phyloP scores from a whole-genome alignment of 1,284 basidiomycete species.

The Rhodofomes roseus region DNA sequence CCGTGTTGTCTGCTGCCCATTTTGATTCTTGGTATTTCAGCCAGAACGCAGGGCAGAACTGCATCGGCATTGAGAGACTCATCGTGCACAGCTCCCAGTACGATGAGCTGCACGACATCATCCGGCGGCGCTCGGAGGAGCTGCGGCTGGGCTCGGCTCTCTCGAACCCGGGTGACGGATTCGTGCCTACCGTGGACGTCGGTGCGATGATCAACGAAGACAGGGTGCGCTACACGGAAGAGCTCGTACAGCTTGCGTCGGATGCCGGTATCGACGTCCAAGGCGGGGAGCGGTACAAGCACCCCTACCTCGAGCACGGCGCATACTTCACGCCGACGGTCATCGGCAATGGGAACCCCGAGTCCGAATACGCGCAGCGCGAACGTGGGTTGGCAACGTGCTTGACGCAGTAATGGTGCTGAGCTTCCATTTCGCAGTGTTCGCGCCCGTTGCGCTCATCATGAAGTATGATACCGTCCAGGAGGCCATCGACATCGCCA shows the following conservation, averaged over 20 bases:
- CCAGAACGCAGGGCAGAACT: slow-evolving; percentile 94
- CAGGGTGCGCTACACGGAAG: slow-evolving; percentile 28
- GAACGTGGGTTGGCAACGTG: slow-evolving; percentile 56
- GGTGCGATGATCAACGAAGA: slow-evolving; percentile 76
- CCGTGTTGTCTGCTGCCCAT: neutral
- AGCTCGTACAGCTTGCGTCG: slow-evolving; percentile 75
- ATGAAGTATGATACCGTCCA: slow-evolving; percentile 80
- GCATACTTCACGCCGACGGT: slow-evolving; percentile 89
- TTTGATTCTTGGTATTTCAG: slow-evolving; percentile 32
- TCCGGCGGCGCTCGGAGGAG: slow-evolving; percentile 60
- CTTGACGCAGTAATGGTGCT: neutral
- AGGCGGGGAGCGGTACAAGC: slow-evolving; percentile 59
- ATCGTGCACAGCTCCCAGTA: slow-evolving; percentile 80
- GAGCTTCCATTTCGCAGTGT: slow-evolving; percentile 46
- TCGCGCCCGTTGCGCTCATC: slow-evolving; percentile 85
- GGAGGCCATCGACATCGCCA: slow-evolving; percentile 84
- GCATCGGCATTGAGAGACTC: slow-evolving; percentile 93
- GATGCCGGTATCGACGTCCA: slow-evolving; percentile 68
- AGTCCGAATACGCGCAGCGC: slow-evolving; percentile 74
- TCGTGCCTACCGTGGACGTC: slow-evolving; percentile 68
- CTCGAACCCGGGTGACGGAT: slow-evolving; percentile 58
- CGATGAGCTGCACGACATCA: slow-evolving; percentile 63
- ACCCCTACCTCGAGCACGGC: slow-evolving; percentile 64
- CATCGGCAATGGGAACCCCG: slow-evolving; percentile 73
- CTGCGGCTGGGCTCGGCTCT: slow-evolving; percentile 73